Evolutionary conservation across 2,329 filamentous ascomycete genomes (phyloP).

Genomic region (Nigrospora oryzae): DNA sequence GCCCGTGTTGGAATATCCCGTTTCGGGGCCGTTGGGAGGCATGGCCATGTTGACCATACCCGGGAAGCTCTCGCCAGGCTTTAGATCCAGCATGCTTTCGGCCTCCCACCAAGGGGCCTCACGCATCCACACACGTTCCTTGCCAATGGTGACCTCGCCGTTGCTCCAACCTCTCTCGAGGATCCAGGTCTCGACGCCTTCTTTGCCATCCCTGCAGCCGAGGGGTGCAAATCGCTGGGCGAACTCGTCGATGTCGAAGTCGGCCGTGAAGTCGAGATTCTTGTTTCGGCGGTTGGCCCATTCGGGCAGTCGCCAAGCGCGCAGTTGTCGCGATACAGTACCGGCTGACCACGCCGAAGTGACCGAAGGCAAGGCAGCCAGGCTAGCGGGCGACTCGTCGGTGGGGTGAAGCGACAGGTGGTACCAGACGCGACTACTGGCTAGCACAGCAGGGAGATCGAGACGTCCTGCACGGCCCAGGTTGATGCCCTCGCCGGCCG

Average conservation of each 20-base stretch:
- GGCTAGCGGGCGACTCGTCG: slow-evolving; percentile 68
- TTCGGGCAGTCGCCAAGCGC: slow-evolving; percentile 87
- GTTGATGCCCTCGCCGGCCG: slow-evolving; percentile 68
- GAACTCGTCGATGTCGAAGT: slow-evolving; percentile 94
- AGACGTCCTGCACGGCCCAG: slow-evolving; percentile 72
- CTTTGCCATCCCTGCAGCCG: slow-evolving; percentile 81
- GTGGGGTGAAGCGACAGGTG: slow-evolving; percentile 88
- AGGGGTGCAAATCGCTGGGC: slow-evolving; percentile 71
- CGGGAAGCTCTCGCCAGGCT: slow-evolving; percentile 40
- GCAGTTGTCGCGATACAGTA: slow-evolving; percentile 83
- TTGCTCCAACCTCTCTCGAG: slow-evolving; percentile 97
- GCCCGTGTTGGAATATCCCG: slow-evolving; percentile 58
- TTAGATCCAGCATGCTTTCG: slow-evolving; percentile 89
- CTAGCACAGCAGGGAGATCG: slow-evolving; percentile 65
- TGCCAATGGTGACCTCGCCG: slow-evolving; percentile 85
- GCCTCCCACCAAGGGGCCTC: slow-evolving; percentile 97
- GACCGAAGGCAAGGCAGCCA: slow-evolving; percentile 63
- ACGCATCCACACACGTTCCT: slow-evolving; percentile 90
- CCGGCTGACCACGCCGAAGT: slow-evolving; percentile 91
- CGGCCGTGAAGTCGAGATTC: slow-evolving; percentile 88
- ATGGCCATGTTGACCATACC: slow-evolving; percentile 22
- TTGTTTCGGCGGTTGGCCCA: slow-evolving; percentile 94
- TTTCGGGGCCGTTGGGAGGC: slow-evolving; percentile 54
- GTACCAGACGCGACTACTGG: slow-evolving; percentile 89
- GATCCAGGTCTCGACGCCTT: slow-evolving; percentile 91